A percentile compares a stretch with the other conserved stretches of the same genome.
Conservation (phyloP, 768 basidiomycete genomes). For the Lactarius hengduanensis region DNA sequence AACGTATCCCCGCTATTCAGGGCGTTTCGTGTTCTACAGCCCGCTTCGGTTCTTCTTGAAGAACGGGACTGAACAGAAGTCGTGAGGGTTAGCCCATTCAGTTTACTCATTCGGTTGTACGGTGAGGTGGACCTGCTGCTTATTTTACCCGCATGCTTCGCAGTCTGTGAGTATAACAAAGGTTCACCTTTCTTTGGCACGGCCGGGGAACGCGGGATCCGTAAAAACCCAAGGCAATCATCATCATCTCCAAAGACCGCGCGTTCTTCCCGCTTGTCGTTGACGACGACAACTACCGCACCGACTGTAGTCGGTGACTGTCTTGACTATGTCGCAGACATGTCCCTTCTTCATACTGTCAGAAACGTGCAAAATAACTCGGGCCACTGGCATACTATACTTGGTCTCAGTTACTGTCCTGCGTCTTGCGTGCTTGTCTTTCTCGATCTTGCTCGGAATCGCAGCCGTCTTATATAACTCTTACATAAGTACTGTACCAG, state of each 20-base stretch:
- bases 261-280: slow-evolving; percentile 10
- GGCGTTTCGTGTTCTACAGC: slow-evolving; percentile 27
- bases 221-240: slow-evolving; percentile 11
- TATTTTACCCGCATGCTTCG: background rate
- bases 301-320: background rate
- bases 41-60: slow-evolving; percentile 25
- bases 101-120: too few species aligned
- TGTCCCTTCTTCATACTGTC: slow-evolving; percentile 21
- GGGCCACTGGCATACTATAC: background rate
- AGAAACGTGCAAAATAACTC: background rate
- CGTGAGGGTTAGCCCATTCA: slow-evolving; percentile 4
- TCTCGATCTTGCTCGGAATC: background rate
- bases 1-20: slow-evolving; percentile 24
- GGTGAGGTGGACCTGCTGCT: too few species aligned
- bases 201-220: slow-evolving; percentile 22
- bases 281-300: slow-evolving; percentile 19
- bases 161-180: slow-evolving; percentile 25
- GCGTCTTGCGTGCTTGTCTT: too few species aligned
- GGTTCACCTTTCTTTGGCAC: slow-evolving; percentile 19
- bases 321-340: slow-evolving; percentile 16
- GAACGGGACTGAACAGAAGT: slow-evolving; percentile 19
- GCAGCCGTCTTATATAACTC: background rate
- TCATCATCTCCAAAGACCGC: slow-evolving; percentile 15
- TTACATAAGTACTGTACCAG: background rate
- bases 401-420: background rate